These are phyloP conservation scores for Arachnomyces sp. DNA, from an alignment of 2,329 filamentous ascomycete genomes.

Conservation along the genomic window DNA sequence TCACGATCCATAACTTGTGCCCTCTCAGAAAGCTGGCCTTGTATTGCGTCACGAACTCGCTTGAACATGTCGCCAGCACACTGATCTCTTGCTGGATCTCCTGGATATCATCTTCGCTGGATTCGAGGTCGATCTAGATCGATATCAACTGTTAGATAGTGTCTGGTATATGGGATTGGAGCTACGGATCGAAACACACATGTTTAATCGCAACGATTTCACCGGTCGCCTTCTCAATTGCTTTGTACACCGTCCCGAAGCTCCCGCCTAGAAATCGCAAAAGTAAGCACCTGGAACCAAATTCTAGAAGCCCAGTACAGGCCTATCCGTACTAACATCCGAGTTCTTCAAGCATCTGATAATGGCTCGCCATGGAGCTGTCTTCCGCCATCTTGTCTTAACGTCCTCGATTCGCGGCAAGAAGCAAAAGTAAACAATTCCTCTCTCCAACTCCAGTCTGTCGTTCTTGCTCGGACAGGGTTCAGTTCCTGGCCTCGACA, in stretches of 20 bases:
- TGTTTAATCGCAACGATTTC: slow-evolving; percentile 96
- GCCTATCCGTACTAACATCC: slow-evolving; percentile 60
- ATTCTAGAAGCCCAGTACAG: slow-evolving; percentile 10
- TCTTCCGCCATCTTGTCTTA: slow-evolving; percentile 35
- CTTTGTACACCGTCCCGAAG: slow-evolving; percentile 95
- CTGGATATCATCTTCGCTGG: slow-evolving; percentile 94
- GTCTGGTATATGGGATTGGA: background rate
- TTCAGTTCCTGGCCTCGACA: too few relatives aligned
- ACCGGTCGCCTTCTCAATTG: slow-evolving; percentile 80
- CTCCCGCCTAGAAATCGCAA: slow-evolving; percentile 60
- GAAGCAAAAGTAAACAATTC: background rate
- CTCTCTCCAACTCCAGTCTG: background rate
- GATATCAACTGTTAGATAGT: slow-evolving; percentile 1
- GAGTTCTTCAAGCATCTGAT: slow-evolving; percentile 92
- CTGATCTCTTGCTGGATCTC: slow-evolving; percentile 98
- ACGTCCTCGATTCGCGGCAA: slow-evolving; percentile 7
- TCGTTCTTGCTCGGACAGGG: too few relatives aligned
- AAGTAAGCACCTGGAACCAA: slow-evolving; percentile 3
- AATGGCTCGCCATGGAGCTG: slow-evolving; percentile 65
- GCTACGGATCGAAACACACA: slow-evolving; percentile 47
- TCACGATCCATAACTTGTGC: slow-evolving; percentile 97
- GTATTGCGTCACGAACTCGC: slow-evolving; percentile 90
- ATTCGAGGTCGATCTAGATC: slow-evolving; percentile 88
- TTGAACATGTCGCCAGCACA: slow-evolving; percentile 88
- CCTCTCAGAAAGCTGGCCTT: slow-evolving; percentile 93